Evolutionary conservation across 768 basidiomycete genomes (phyloP).

Genomic region (Saitozyma podzolica): DNA sequence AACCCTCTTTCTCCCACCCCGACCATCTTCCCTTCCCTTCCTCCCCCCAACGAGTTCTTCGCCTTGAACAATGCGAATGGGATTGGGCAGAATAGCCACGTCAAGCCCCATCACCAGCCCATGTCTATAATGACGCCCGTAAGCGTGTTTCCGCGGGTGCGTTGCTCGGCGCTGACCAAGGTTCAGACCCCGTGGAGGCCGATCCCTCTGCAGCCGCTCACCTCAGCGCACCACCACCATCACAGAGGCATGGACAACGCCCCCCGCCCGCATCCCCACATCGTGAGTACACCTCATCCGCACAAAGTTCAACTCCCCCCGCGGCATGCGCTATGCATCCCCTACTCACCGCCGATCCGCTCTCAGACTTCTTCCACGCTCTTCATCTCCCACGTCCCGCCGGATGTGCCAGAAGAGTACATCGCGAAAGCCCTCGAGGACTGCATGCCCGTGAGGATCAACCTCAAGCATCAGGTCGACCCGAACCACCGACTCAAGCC

Average conservation of each 20-base stretch:
- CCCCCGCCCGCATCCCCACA: slow-evolving; percentile 14
- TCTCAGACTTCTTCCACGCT: slow-evolving; percentile 14
- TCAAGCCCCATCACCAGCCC: too few relatives aligned
- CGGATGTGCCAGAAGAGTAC: slow-evolving; percentile 20
- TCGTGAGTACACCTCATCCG: slow-evolving; percentile 4
- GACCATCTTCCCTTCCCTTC: too few relatives aligned
- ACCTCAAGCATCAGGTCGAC: slow-evolving; percentile 18
- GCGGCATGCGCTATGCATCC: background rate
- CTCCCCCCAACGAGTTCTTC: too few relatives aligned
- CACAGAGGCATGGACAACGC: background rate
- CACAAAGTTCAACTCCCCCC: background rate
- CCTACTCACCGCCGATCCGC: background rate
- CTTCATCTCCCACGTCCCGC: slow-evolving; percentile 26
- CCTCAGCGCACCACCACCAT: too few relatives aligned
- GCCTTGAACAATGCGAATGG: too few relatives aligned
- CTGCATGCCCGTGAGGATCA: slow-evolving; percentile 34
- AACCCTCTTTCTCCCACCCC: too few relatives aligned
- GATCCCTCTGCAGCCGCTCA: too few relatives aligned
- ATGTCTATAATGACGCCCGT: too few relatives aligned
- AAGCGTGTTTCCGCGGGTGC: too few relatives aligned
- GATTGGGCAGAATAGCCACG: too few relatives aligned
- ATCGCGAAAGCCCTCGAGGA: slow-evolving; percentile 30
- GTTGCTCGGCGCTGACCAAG: too few relatives aligned
- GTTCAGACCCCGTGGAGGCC: too few relatives aligned
- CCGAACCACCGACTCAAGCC: slow-evolving; percentile 22